Conservation (phyloP, 2,329 filamentous ascomycete species). For the Curvularia spicifera region DNA sequence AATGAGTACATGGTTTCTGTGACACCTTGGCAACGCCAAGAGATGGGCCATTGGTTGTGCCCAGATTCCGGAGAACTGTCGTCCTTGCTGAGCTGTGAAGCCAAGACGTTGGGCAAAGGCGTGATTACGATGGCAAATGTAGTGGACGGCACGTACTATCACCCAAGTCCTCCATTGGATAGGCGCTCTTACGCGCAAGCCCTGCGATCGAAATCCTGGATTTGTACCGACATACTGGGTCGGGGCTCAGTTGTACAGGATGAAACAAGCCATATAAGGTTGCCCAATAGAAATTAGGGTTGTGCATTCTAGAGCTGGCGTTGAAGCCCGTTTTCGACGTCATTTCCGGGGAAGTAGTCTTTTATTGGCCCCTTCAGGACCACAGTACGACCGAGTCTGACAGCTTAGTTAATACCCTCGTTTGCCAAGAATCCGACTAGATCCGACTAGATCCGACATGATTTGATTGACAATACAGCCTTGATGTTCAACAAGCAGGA, state of each 20-base stretch:
- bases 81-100: not conserved
- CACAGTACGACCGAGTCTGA: not conserved
- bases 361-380: not conserved
- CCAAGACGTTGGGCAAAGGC: not conserved
- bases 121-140: not conserved
- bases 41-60: not conserved
- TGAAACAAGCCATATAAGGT: not conserved
- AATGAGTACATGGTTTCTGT: constrained; percentile 2
- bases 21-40: constrained; percentile 3
- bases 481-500: not conserved
- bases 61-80: not conserved
- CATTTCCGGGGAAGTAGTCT: not conserved
- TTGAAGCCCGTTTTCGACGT: not conserved
- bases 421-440: not conserved
- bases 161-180: not conserved
- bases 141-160: not conserved
- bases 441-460: not conserved
- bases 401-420: not conserved
- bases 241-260: not conserved
- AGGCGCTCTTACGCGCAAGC: not conserved
- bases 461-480: not conserved
- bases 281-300: not conserved
- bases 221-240: not conserved
- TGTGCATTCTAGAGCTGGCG: too few relatives aligned
- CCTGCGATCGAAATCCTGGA: not conserved